Evolutionary conservation across 1,139 yeast species (phyloP), one percentile per base, ranked within the genome.

Genomic region (Arxiozyma slooffiae): DNA sequence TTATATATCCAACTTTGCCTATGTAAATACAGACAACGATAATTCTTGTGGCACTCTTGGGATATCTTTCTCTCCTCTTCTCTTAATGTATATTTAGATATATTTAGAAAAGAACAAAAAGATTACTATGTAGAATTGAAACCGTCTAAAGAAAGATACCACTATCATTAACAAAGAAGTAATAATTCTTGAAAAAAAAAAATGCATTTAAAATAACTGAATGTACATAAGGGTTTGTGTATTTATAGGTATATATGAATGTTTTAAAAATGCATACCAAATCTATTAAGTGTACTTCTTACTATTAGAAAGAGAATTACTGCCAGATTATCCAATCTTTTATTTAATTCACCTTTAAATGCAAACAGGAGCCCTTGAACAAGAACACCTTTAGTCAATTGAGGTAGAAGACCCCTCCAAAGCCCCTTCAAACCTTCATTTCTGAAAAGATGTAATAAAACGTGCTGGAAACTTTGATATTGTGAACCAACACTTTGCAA

Each of bases 321-420:
- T 30, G 46, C 5, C 3, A 55, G 22, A 24, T 47, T 53, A 38
- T 53, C 55, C 34, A 55, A 17, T 7, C 42, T 17, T 47, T 65
- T 80, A 77, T 58, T 56, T 50, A 80, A 67, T 64, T 80, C 89
- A 60, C 85, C 95, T 67, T 82, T 85, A 67, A 83, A 84, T 83
- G 85, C 85, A 62, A 88, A 85, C 60, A 88, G 73, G 55, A 87
- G 73, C 0, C 96, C 96, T 67, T 87, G 96, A 4, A 87, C 96
- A 50, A 87, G 68, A 4, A 87, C 85, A 2, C 95, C 95, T 72
- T 87, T 87, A 42, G 82, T 68, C 57, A 87, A 74, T 67, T 87
- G 96, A 7, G 95, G 95, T 8, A 81, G 79, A 45, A 87, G 65
- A 7, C 96, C 96, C 71, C 83, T 86, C 78, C 88, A 87, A 52